Conservation (phyloP, 495 filamentous ascomycete species). For the Tuber calosporum region DNA sequence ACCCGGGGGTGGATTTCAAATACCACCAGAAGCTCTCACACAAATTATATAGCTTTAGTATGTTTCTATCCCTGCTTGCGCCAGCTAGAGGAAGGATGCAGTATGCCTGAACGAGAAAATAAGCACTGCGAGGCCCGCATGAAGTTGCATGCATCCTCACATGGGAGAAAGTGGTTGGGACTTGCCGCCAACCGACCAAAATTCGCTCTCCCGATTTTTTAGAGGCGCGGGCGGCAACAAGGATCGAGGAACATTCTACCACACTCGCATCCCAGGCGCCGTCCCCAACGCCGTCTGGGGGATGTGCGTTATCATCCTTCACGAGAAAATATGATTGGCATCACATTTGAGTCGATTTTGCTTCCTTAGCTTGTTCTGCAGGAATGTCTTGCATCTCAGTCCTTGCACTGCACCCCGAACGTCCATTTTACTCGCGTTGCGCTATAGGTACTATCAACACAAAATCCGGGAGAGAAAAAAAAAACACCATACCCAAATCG, state of each 20-base stretch:
- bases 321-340: not conserved
- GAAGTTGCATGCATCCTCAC: not conserved
- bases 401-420: not conserved
- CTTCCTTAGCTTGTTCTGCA: not conserved
- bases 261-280: constrained; percentile 15
- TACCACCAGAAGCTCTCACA: not conserved
- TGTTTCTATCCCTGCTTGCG: not conserved
- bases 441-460: not conserved
- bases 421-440: not conserved
- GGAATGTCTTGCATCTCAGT: not conserved
- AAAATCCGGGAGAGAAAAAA: not conserved
- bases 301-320: not conserved
- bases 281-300: constrained; percentile 5
- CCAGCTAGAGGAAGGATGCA: not conserved
- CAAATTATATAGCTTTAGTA: not conserved
- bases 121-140: not conserved
- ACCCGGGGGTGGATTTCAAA: not conserved
- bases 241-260: constrained; percentile 15
- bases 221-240: constrained; percentile 23
- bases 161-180: not conserved
- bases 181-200: constrained; percentile 16
- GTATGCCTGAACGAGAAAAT: not conserved
- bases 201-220: constrained; percentile 11
- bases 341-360: not conserved
- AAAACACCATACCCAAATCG: constrained; percentile 14